Conservation (phyloP, 2,329 filamentous ascomycete species). For the Sarocladiaceae sp. region DNA sequence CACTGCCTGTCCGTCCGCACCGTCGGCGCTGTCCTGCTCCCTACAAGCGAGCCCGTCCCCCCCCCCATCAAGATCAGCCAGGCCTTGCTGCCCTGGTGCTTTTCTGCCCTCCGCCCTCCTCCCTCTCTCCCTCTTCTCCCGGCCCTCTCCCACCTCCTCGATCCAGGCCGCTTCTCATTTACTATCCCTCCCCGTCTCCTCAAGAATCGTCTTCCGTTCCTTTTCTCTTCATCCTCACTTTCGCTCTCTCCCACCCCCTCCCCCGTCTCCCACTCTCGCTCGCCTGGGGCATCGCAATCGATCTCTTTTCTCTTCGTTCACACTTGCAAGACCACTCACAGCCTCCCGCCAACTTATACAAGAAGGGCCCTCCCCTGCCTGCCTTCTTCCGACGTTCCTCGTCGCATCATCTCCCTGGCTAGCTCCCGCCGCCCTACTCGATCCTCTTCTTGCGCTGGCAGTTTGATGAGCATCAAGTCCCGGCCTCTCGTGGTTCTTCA, state of each 20-base stretch:
- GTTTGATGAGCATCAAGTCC: conserved; percentile 11
- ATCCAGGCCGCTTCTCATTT: too few relatives aligned
- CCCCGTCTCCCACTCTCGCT: conserved; percentile 19
- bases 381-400: conserved; percentile 10
- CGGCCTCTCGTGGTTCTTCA: conserved; percentile 6
- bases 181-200: conserved; percentile 11
- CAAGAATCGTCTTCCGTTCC: conserved; percentile 7
- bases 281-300: conserved; percentile 8
- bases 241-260: conserved; percentile 17
- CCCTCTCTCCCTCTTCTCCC: conserved; percentile 16
- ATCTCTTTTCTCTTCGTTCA: conserved; percentile 9
- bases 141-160: conserved; percentile 12
- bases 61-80: background rate
- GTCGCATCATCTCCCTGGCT: conserved; percentile 10
- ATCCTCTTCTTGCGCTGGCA: conserved; percentile 11
- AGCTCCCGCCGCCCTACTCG: conserved; percentile 2
- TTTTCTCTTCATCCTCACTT: conserved; percentile 14
- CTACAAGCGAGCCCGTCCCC: background rate
- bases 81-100: conserved; percentile 11
- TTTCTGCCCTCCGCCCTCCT: conserved; percentile 17
- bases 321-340: background rate
- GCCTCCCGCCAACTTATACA: too few relatives aligned
- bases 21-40: conserved; percentile 1
- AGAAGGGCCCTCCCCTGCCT: background rate
- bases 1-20: background rate